Base-by-base conservation (phyloP, 164 flowering plant species). In the Annona cherimola region DNA sequence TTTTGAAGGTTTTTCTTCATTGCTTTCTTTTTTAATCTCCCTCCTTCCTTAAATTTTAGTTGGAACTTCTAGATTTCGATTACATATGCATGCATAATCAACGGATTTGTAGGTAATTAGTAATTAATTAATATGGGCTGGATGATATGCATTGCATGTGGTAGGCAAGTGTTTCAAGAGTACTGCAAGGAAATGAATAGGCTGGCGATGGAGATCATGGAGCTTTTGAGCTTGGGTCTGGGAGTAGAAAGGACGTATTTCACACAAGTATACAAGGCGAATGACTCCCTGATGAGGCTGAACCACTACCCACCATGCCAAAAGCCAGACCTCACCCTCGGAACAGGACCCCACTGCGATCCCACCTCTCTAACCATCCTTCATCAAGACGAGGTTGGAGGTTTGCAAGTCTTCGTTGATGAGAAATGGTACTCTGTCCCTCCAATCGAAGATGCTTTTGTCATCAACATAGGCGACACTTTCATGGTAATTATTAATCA, bases 331-430 rank as follows among this genome's bases (percentile, higher is more conserved):
- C 80, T 76, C 61, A 80, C 89, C 0, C 86, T 91, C 0, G 97
- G 97, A 61, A 88, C 91, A 0, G 97, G 97, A 1, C 94, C 97
- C 41, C 97, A 90, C 70, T 85, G 88, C 60, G 94, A 91, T 63
- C 97, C 93, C 0, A 85, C 88, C 0, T 85, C 91, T 19, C 63
- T 91, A 59, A 88, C 97, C 20, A 87, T 91, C 7, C 93, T 91
- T 44, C 90, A 89, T 74, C 97, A 91, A 50, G 93, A 88, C 73
- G 75, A 84, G 40, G 91, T 90, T 42, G 82, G 81, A 0, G 97
- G 96, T 16, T 86, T 91, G 62, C 82, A 91, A 72, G 93, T 90
- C 2, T 81, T 79, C 69, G 80, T 79, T 0, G 91, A 91, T 69
- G 81, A 75, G 45, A 74, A 82, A 69, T 91, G 97, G 94, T 78